A percentile compares a stretch with the other conserved stretches of the same genome.
phyloP scores from a whole-genome alignment of 495 filamentous ascomycete genomes.

The Daldinia concentrica region DNA sequence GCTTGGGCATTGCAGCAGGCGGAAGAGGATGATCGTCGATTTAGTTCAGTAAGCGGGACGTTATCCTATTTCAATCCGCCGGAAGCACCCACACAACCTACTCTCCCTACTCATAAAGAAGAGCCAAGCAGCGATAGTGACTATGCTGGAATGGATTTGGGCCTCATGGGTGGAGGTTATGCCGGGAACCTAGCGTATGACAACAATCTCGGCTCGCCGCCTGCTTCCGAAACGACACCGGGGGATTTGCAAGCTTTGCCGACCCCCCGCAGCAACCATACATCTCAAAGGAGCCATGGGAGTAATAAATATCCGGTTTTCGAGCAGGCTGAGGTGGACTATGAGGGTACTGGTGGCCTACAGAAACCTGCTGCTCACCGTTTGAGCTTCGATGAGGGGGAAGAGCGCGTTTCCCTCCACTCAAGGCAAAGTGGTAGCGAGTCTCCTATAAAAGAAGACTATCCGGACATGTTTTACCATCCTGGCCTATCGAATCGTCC shows the following conservation, averaged over 20 bases:
- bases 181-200: constrained; percentile 77
- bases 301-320: constrained; percentile 52
- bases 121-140: constrained; percentile 73
- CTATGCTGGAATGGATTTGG: constrained; percentile 75
- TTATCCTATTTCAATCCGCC: constrained; percentile 49
- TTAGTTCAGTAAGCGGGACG: constrained; percentile 51
- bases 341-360: constrained; percentile 84
- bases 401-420: constrained; percentile 70
- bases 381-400: constrained; percentile 93
- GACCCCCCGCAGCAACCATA: constrained; percentile 40
- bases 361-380: constrained; percentile 74
- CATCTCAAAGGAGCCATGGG: constrained; percentile 51
- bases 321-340: constrained; percentile 65
- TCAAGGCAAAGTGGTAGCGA: constrained; percentile 65
- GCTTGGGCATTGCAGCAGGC: constrained; percentile 83
- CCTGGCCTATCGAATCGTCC: constrained; percentile 78
- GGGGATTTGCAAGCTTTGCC: constrained; percentile 50
- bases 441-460: constrained; percentile 69
- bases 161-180: constrained; percentile 77
- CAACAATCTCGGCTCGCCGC: constrained; percentile 61
- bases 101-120: constrained; percentile 51
- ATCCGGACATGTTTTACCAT: constrained; percentile 93
- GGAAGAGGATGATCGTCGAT: constrained; percentile 82
- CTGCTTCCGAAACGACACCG: constrained; percentile 38
- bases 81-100: constrained; percentile 50